These are phyloP conservation scores for Lophiostoma macrostomum DNA, from an alignment of 495 filamentous ascomycete species.

Conservation along the genomic window DNA sequence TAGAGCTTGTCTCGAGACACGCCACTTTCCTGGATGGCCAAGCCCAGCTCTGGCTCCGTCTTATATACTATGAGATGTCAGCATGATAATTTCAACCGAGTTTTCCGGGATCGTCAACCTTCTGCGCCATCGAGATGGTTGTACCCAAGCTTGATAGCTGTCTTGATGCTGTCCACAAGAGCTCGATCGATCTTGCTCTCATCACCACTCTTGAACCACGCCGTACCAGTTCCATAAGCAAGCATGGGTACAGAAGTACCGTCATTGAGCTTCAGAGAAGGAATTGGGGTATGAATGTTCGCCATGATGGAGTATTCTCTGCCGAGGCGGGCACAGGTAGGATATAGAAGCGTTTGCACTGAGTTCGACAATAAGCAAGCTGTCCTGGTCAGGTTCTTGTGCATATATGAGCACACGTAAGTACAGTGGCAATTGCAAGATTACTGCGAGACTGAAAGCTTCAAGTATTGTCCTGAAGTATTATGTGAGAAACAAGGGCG, in stretches of 20 bases:
- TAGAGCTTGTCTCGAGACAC: conserved; percentile 67
- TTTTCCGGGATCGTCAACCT: not conserved
- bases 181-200: conserved; percentile 47
- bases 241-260: conserved; percentile 70
- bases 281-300: conserved; percentile 46
- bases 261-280: conserved; percentile 63
- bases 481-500: no score
- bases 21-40: conserved; percentile 66
- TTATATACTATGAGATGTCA: conserved; percentile 57
- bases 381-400: not conserved
- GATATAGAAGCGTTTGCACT: not conserved
- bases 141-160: conserved; percentile 68
- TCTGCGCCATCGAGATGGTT: conserved; percentile 71
- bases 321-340: not conserved
- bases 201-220: conserved; percentile 54
- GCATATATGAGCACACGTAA: not conserved
- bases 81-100: not conserved
- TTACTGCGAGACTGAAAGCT: no score
- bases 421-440: no score
- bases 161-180: conserved; percentile 60
- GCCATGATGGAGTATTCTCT: conserved; percentile 35
- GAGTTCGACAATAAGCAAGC: not conserved
- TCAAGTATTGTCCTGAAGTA: no score
- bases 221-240: conserved; percentile 68
- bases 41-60: conserved; percentile 73